These are phyloP conservation scores for Colletotrichum lindemuthianum DNA, from an alignment of 2,329 filamentous ascomycete genomes.

Conservation along the genomic window DNA sequence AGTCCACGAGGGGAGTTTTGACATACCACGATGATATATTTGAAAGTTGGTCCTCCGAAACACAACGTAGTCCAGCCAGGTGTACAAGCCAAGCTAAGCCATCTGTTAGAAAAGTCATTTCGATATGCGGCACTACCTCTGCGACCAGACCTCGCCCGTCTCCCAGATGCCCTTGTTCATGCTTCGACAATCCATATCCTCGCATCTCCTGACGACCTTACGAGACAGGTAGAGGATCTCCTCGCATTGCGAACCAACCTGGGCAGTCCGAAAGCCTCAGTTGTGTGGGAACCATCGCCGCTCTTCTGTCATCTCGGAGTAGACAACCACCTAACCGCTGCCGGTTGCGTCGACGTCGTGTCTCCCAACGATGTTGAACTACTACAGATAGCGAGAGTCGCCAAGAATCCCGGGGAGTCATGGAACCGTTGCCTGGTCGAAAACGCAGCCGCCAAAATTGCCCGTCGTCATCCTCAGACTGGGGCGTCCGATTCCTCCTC, in stretches of 20 bases:
- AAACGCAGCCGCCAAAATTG: not conserved
- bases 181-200: slow-evolving; percentile 3
- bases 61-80: not conserved
- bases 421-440: not conserved
- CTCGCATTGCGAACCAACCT: not conserved
- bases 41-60: not conserved
- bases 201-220: not conserved
- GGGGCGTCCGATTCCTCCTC: fast-evolving
- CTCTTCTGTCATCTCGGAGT: not conserved
- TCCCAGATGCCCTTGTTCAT: too few relatives aligned
- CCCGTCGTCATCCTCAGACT: not conserved
- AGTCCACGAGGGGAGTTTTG: slow-evolving; percentile 12
- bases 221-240: not conserved
- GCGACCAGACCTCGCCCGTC: too few relatives aligned
- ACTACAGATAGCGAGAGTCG: not conserved
- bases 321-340: not conserved
- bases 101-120: not conserved
- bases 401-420: not conserved
- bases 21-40: slow-evolving; percentile 18
- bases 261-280: fast-evolving
- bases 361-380: slow-evolving; percentile 11
- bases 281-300: slow-evolving; percentile 28
- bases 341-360: not conserved
- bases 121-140: not conserved
- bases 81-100: not conserved